These are phyloP conservation scores for Metschnikowia orientalis DNA, from an alignment of 805 yeast species.

Conservation along the genomic window DNA sequence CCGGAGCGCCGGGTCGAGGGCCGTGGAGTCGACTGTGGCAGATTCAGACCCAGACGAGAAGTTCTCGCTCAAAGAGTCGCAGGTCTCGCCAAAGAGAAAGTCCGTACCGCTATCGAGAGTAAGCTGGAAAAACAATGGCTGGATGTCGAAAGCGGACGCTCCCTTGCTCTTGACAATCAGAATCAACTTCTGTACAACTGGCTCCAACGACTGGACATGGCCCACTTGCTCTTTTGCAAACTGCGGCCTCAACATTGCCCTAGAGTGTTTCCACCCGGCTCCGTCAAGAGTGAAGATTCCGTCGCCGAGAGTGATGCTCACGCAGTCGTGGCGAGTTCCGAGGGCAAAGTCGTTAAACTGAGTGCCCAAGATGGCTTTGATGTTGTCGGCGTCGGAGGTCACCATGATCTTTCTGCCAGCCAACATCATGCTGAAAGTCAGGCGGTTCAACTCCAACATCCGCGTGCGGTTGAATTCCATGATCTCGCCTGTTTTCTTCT, in stretches of 20 bases:
- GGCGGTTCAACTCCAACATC: slow-evolving; percentile 4
- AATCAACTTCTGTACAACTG: slow-evolving; percentile 19
- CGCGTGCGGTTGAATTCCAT: slow-evolving; percentile 10
- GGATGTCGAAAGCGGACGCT: slow-evolving; percentile 13
- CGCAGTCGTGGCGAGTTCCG: slow-evolving; percentile 22
- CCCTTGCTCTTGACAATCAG: slow-evolving; percentile 13
- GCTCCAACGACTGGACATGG: slow-evolving; percentile 24
- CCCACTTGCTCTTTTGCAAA: slow-evolving; percentile 27
- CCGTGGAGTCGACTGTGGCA: slow-evolving; percentile 1
- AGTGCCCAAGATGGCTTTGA: slow-evolving; percentile 27
- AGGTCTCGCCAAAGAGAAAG: slow-evolving; percentile 17
- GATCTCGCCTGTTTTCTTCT: slow-evolving; percentile 9
- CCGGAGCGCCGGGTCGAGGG: slow-evolving; percentile 10
- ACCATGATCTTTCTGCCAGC: slow-evolving; percentile 10
- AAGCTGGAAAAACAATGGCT: slow-evolving; percentile 16
- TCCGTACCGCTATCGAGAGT: slow-evolving; percentile 18
- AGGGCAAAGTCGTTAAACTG: slow-evolving; percentile 24
- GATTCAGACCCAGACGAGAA: slow-evolving; percentile 2
- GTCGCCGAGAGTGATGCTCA: slow-evolving; percentile 22
- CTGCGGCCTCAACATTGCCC: slow-evolving; percentile 28
- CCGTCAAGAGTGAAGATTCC: slow-evolving; percentile 28
- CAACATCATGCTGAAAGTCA: slow-evolving; percentile 8
- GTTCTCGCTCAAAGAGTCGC: slow-evolving; percentile 15
- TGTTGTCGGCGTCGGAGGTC: slow-evolving; percentile 23
- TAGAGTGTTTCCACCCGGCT: slow-evolving; percentile 26